phyloP scores from a whole-genome alignment of 805 yeast species.

The Ogataea dorogensis region DNA sequence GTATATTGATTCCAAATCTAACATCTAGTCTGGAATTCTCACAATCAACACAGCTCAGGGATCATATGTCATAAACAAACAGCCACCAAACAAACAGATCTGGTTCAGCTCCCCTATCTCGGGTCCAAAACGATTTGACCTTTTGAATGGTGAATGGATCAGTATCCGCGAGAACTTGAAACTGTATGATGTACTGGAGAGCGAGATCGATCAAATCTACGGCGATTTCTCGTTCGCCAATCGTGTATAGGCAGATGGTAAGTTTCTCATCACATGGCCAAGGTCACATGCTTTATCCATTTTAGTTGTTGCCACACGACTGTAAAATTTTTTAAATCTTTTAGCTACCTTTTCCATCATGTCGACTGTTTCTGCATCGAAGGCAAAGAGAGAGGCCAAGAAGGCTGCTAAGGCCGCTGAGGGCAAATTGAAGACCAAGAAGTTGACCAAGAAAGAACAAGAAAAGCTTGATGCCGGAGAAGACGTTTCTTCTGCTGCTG shows the following conservation, averaged over 20 bases:
- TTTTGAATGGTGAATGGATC: constrained; percentile 71
- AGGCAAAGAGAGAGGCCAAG: constrained; percentile 98
- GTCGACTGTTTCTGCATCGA: constrained; percentile 76
- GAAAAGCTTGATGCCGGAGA: constrained; percentile 42
- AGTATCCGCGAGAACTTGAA: constrained; percentile 64
- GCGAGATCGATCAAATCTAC: constrained; percentile 44
- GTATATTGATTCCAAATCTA: too few relatives aligned
- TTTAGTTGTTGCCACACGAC: constrained; percentile 21
- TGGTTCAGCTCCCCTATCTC: constrained; percentile 94
- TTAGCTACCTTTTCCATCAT: constrained; percentile 20
- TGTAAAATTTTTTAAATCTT: constrained; percentile 16
- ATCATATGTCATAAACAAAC: constrained; percentile 89
- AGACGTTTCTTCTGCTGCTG: constrained; percentile 62
- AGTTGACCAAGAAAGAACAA: constrained; percentile 57
- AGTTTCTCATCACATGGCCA: constrained; percentile 1
- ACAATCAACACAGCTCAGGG: constrained; percentile 73
- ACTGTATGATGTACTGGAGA: constrained; percentile 45
- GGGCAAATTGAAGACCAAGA: constrained; percentile 62
- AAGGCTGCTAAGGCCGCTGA: constrained; percentile 89
- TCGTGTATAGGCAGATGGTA: constrained; percentile 1
- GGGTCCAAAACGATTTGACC: constrained; percentile 88
- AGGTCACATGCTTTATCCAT: constrained; percentile 2
- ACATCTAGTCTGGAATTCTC: constrained; percentile 62
- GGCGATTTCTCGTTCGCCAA: constrained; percentile 25
- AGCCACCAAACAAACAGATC: constrained; percentile 95